These are phyloP conservation scores for Pythium insidiosum DNA, from an alignment of 352 stramenopile species.

Conservation along the genomic window DNA sequence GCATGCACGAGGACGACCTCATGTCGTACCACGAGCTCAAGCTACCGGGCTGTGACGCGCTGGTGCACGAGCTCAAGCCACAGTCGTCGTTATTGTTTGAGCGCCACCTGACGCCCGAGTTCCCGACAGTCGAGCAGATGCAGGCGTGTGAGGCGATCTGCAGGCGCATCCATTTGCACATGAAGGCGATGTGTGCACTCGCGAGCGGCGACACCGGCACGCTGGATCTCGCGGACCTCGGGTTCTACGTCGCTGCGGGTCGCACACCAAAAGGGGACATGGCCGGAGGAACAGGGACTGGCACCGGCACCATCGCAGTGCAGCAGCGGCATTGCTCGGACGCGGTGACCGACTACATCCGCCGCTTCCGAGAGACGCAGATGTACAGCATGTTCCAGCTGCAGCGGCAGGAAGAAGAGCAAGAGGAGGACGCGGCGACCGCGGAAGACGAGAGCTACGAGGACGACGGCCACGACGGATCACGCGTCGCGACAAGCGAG, in stretches of 20 bases:
- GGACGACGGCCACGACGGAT: conserved; percentile 6
- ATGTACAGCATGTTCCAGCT: conserved; percentile 77
- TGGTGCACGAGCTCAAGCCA: conserved; percentile 60
- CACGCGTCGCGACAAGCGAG: background rate
- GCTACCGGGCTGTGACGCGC: conserved; percentile 55
- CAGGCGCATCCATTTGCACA: conserved; percentile 43
- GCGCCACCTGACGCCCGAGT: conserved; percentile 37
- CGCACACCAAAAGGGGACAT: too few relatives aligned
- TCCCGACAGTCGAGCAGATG: conserved; percentile 57
- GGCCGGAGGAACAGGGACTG: background rate
- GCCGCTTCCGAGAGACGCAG: conserved; percentile 64
- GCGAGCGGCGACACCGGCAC: conserved; percentile 25
- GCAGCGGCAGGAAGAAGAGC: conserved; percentile 26
- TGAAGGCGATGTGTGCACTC: conserved; percentile 49
- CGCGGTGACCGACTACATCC: conserved; percentile 49
- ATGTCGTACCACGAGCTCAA: conserved; percentile 70
- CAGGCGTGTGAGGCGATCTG: conserved; percentile 71
- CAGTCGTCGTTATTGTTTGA: conserved; percentile 51
- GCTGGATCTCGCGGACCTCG: conserved; percentile 6
- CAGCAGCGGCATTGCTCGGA: conserved; percentile 28
- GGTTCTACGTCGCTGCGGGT: too few relatives aligned
- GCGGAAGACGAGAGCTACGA: conserved; percentile 13
- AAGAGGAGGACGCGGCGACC: conserved; percentile 4
- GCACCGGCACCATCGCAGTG: background rate
- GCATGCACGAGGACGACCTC: conserved; percentile 74